Base-by-base conservation (phyloP, 2,329 filamentous ascomycete species). In the Neofusicoccum ribis region DNA sequence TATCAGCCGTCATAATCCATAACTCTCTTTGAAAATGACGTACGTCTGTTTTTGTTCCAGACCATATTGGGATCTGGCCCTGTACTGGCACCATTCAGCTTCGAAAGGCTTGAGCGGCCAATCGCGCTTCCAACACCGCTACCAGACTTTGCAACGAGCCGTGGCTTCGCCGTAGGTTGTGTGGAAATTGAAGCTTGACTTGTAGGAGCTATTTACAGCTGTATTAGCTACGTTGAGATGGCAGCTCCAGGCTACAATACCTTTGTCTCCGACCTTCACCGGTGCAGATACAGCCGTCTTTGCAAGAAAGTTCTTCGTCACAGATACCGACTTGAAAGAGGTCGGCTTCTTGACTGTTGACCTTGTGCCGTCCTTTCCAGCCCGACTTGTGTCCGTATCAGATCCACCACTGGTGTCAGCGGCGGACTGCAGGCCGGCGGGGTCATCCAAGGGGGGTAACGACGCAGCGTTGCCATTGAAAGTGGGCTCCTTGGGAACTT, bases 31-130 rank as follows among this genome's bases (percentile, higher is more conserved):
- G 17, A 20, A 12, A 34, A 47, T 31, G 23, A 81, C 89, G 75
- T 85, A 90, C 91, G 90, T 82, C 89, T 85, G 76, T 95, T 96
- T 79, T 93, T 93, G 80, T 95, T 96, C 92, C 92, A 96, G 46
- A 96, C 91, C 62, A 85, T 89, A 76, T 82, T 91, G 36, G 86
- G 84, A 76, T 93, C 91, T 14, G 91, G 90, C 31, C 87, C 88
- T 67, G 85, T 74, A 17, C 84, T 82, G 39, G 84, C 72, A 68
- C 89, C 88, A 60, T 85, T 85, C 67, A 87, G 85, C 71, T 87
- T 89, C 63, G 78, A 76, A 64, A 83, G 76, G 56, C 79, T 78
- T 27, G 81, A 70, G 66, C 85, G 85, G 43, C 72, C 83, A 12
- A 82, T 77, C 17, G 84, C 82, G 69, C 86, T 86, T 58, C 85